phyloP scores from a whole-genome alignment of 2,329 filamentous ascomycete genomes.

The Penicillium hordei region DNA sequence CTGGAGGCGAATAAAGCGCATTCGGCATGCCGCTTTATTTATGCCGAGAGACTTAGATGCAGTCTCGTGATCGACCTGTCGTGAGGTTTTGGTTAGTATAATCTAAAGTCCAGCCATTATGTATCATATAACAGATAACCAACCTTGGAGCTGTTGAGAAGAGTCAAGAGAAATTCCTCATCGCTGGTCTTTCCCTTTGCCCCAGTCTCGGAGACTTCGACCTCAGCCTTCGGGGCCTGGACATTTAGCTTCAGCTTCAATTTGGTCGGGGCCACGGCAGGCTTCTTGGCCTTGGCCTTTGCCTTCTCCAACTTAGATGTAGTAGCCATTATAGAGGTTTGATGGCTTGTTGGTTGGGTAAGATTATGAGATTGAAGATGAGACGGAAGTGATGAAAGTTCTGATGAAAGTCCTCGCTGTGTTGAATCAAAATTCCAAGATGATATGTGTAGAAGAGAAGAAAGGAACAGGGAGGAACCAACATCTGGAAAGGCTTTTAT shows the following conservation, averaged over 20 bases:
- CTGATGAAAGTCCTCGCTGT: no score
- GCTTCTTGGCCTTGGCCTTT: not conserved
- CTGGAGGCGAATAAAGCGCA: not conserved
- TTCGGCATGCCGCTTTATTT: not conserved
- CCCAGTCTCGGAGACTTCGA: not conserved
- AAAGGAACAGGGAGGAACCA: not conserved
- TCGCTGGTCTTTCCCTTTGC: not conserved
- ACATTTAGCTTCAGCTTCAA: not conserved
- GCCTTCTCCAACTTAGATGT: fast-evolving
- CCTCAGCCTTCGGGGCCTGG: not conserved
- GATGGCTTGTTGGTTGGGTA: no score
- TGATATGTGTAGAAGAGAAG: not conserved
- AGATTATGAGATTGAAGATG: no score
- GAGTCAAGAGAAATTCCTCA: not conserved
- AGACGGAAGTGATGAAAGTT: no score
- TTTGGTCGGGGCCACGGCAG: no score
- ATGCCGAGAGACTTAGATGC: not conserved
- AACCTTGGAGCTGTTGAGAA: fast-evolving
- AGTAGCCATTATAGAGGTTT: not conserved
- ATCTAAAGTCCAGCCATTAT: not conserved
- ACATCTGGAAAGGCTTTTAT: not conserved
- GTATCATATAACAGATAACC: not conserved
- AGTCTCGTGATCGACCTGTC: not conserved
- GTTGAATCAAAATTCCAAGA: no score
- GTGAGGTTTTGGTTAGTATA: not conserved